Percentiles rank a stretch among this genome's conserved stretches.
Conservation (phyloP, 2,329 filamentous ascomycete species). For the Pochonia chlamydosporia region DNA sequence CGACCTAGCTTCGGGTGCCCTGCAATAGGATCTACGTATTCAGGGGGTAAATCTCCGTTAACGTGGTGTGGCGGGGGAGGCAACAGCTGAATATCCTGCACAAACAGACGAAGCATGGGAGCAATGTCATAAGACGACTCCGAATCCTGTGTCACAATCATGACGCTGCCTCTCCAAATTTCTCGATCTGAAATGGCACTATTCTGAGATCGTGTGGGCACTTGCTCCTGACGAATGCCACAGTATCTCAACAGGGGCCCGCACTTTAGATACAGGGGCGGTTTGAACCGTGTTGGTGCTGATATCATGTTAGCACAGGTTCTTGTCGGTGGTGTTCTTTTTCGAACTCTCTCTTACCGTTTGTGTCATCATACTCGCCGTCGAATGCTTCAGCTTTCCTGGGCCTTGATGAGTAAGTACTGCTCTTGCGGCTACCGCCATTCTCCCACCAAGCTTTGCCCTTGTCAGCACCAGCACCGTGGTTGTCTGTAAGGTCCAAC, state of each 20-base stretch:
- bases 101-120: conserved; percentile 78
- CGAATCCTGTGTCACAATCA: conserved; percentile 89
- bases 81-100: conserved; percentile 76
- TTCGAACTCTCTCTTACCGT: conserved; percentile 33
- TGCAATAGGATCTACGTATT: conserved; percentile 85
- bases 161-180: conserved; percentile 86
- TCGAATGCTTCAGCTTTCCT: conserved; percentile 59
- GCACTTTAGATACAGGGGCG: conserved; percentile 78
- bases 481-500: conserved; percentile 50
- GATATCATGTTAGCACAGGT: conserved; percentile 10
- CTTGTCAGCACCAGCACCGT: conserved; percentile 34
- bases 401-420: conserved; percentile 39
- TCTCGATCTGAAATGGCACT: conserved; percentile 51
- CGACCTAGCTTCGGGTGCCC: conserved; percentile 82
- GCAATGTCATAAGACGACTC: conserved; percentile 75
- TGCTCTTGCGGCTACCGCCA: conserved; percentile 39
- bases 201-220: conserved; percentile 23
- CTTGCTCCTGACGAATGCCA: conserved; percentile 65
- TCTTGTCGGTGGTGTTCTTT: neutral
- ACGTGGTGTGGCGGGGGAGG: conserved; percentile 70
- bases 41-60: conserved; percentile 60
- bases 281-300: conserved; percentile 70
- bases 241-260: conserved; percentile 87
- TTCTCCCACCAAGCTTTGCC: conserved; percentile 74
- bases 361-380: conserved; percentile 59